phyloP scores from a whole-genome alignment of 257 asterid species.

The Ophiorrhiza pumila region DNA sequence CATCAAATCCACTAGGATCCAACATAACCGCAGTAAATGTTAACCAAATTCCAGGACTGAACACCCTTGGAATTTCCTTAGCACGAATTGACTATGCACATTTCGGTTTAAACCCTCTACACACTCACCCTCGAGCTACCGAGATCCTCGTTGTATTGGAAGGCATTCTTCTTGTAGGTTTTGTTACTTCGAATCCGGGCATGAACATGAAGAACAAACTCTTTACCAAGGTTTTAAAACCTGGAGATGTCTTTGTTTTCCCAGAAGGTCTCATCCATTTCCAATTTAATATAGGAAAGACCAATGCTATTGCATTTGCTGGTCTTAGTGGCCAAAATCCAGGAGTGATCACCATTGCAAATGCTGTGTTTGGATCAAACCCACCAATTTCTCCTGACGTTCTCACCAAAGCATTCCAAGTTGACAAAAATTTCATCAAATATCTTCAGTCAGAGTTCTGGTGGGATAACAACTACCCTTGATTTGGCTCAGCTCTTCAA shows the following conservation, averaged over 20 bases:
- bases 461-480: no score
- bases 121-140: not conserved
- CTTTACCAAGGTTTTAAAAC: constrained; percentile 13
- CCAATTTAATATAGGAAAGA: constrained; percentile 1
- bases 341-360: not conserved
- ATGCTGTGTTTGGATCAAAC: constrained; percentile 4
- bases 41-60: not conserved
- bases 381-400: not conserved
- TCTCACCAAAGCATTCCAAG: constrained; percentile 9
- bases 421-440: not conserved
- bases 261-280: constrained; percentile 7
- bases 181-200: not conserved
- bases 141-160: not conserved
- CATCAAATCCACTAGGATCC: constrained; percentile 2
- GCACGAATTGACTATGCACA: constrained; percentile 5
- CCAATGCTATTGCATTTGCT: not conserved
- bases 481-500: no score
- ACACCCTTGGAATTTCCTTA: constrained; percentile 18
- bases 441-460: no score
- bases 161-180: constrained; percentile 12
- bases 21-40: not conserved
- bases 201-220: constrained; percentile 6
- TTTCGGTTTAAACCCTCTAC: not conserved
- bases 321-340: not conserved
- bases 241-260: constrained; percentile 14